Conservation (phyloP, 129 eudicot species). For the Apium graveolens region DNA sequence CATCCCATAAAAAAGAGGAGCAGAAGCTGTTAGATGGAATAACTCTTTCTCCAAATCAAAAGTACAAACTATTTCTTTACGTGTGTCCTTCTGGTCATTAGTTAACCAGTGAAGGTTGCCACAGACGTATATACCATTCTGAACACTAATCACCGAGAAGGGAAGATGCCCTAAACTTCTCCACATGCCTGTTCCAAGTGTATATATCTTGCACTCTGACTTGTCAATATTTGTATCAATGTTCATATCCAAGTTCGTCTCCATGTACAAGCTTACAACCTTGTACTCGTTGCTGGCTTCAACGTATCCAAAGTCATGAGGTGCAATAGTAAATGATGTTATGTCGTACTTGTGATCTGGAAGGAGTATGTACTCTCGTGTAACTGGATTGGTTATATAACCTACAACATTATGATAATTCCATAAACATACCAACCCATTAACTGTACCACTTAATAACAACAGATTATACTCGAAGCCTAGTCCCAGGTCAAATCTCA, state of each 20-base stretch:
- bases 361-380: constrained; percentile 17
- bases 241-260: too few relatives aligned
- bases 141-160: not conserved
- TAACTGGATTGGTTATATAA: constrained; percentile 26
- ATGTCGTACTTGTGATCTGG: not conserved
- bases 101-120: constrained; percentile 27
- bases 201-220: constrained; percentile 22
- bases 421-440: constrained; percentile 38
- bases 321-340: not conserved
- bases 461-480: not conserved
- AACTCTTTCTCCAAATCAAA: constrained; percentile 23
- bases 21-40: not conserved
- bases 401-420: too few relatives aligned
- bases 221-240: too few relatives aligned
- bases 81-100: not conserved
- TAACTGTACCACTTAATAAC: constrained; percentile 22
- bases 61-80: constrained; percentile 8
- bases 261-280: not conserved
- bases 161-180: constrained; percentile 18
- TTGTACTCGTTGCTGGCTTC: constrained; percentile 17
- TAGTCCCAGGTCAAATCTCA: not conserved
- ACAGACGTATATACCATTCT: constrained; percentile 7
- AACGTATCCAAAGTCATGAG: constrained; percentile 28
- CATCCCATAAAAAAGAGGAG: too few relatives aligned
- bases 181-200: constrained; percentile 31